phyloP scores from a whole-genome alignment of 2,329 filamentous ascomycete genomes.

The Hypoxylon sp. region DNA sequence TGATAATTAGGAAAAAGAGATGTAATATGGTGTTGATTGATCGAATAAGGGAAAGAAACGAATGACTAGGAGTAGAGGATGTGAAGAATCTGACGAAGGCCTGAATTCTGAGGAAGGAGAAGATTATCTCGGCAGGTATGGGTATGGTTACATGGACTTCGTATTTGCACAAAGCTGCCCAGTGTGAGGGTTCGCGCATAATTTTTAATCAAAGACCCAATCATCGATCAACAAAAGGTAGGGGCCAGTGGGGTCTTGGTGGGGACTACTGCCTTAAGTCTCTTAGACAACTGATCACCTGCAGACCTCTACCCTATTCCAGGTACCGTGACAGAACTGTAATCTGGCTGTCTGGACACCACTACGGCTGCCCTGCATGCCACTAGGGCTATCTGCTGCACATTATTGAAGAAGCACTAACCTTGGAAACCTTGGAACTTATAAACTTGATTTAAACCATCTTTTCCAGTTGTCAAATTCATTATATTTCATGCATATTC shows the following conservation, averaged over 20 bases:
- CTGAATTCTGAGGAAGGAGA: slow-evolving; percentile 33
- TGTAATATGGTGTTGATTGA: slow-evolving; percentile 28
- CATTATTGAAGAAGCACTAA: slow-evolving; percentile 3
- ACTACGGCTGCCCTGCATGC: slow-evolving; percentile 7
- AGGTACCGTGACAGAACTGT: slow-evolving; percentile 29
- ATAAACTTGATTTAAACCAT: slow-evolving; percentile 7
- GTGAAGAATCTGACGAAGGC: slow-evolving; percentile 42
- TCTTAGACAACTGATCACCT: slow-evolving; percentile 36
- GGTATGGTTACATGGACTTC: slow-evolving; percentile 43
- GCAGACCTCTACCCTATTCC: slow-evolving; percentile 3
- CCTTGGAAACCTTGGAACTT: too few species aligned
- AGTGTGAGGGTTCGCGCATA: slow-evolving; percentile 37
- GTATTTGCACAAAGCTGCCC: slow-evolving; percentile 45
- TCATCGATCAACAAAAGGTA: slow-evolving; percentile 35
- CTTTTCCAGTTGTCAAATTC: slow-evolving; percentile 4
- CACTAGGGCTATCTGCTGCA: slow-evolving; percentile 1
- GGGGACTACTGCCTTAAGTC: slow-evolving; percentile 23
- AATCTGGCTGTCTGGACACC: slow-evolving; percentile 1
- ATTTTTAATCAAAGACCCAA: slow-evolving; percentile 42
- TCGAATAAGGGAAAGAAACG: slow-evolving; percentile 41
- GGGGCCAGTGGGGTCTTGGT: slow-evolving; percentile 30
- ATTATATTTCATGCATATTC: slow-evolving; percentile 10
- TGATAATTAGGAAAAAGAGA: slow-evolving; percentile 34
- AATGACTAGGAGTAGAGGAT: slow-evolving; percentile 42
- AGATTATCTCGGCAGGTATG: slow-evolving; percentile 15